A percentile compares a stretch with the other conserved stretches of the same genome.
phyloP scores from a whole-genome alignment of 2,329 filamentous ascomycete genomes.

The Cladophialophora carrionii region DNA sequence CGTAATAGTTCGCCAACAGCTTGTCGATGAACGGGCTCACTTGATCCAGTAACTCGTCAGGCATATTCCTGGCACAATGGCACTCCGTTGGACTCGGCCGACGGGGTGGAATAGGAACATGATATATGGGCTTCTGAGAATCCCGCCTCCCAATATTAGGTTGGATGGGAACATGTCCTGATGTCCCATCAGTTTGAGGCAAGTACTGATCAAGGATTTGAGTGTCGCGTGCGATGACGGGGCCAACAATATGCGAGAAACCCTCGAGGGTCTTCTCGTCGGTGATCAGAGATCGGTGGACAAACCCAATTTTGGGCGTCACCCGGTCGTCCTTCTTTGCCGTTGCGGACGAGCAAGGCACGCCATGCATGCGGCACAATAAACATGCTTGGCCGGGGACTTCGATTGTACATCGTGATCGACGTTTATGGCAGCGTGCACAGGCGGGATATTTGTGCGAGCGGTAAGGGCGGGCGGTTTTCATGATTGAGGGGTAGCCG shows the following conservation, averaged over 20 bases:
- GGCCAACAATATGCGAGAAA: slow-evolving; percentile 60
- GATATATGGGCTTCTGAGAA: slow-evolving; percentile 48
- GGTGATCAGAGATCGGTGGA: slow-evolving; percentile 33
- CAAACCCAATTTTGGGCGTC: slow-evolving; percentile 35
- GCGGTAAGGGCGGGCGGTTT: slow-evolving; percentile 58
- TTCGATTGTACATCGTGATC: slow-evolving; percentile 65
- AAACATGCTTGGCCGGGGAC: slow-evolving; percentile 58
- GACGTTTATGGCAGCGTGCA: slow-evolving; percentile 62
- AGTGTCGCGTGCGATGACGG: slow-evolving; percentile 62
- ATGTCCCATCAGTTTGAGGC: slow-evolving; percentile 42
- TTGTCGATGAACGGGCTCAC: slow-evolving; percentile 59
- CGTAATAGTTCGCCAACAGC: slow-evolving; percentile 59
- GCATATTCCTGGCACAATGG: slow-evolving; percentile 54
- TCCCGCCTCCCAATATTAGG: slow-evolving; percentile 44
- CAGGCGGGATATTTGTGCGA: slow-evolving; percentile 66
- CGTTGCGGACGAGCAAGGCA: slow-evolving; percentile 61
- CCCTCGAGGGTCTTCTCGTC: slow-evolving; percentile 31
- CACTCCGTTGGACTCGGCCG: slow-evolving; percentile 47
- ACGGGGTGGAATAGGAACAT: slow-evolving; percentile 42
- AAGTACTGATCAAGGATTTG: slow-evolving; percentile 65
- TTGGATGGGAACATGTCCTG: slow-evolving; percentile 36
- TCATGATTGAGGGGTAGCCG: slow-evolving; percentile 18
- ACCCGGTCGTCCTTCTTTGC: slow-evolving; percentile 39
- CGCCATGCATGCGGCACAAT: slow-evolving; percentile 62
- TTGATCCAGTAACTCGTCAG: slow-evolving; percentile 61